Evolutionary conservation across 106 monocot genomes (phyloP).

Genomic region (Acorus gramineus): DNA sequence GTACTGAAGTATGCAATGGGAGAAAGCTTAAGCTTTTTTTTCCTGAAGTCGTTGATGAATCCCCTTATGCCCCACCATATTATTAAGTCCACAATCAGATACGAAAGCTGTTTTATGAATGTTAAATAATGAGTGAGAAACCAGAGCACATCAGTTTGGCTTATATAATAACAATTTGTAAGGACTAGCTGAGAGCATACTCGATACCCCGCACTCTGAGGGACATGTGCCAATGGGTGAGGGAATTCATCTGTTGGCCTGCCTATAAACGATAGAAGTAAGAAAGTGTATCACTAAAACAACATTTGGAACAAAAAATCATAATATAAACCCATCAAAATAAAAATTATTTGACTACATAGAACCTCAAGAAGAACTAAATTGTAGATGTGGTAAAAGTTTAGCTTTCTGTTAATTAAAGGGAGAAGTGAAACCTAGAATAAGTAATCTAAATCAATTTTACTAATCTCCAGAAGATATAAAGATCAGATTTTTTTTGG

Average conservation of each 20-base stretch:
- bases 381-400: too few species aligned
- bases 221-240: conserved; percentile 80
- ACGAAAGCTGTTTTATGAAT: conserved; percentile 48
- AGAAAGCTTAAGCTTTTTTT: conserved; percentile 44
- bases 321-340: neutral
- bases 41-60: conserved; percentile 70
- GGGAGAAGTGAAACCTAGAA: too few species aligned
- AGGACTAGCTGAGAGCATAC: conserved; percentile 21
- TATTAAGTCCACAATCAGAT: conserved; percentile 53
- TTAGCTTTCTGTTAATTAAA: too few species aligned
- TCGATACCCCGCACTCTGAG: conserved; percentile 75
- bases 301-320: neutral
- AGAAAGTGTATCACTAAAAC: conserved; percentile 24
- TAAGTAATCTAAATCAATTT: too few species aligned
- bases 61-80: conserved; percentile 69
- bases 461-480: too few species aligned
- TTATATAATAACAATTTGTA: neutral
- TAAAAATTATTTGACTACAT: too few species aligned
- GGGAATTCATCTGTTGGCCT: conserved; percentile 96
- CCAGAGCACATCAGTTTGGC: neutral
- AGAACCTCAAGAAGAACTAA: too few species aligned
- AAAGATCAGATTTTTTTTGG: too few species aligned
- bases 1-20: conserved; percentile 79
- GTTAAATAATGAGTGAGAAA: neutral
- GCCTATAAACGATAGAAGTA: conserved; percentile 38